A percentile compares a stretch with the other conserved stretches of the same genome.
Evolutionary conservation across 495 filamentous ascomycete genomes (phyloP).

Genomic region (Tuber brumale): DNA sequence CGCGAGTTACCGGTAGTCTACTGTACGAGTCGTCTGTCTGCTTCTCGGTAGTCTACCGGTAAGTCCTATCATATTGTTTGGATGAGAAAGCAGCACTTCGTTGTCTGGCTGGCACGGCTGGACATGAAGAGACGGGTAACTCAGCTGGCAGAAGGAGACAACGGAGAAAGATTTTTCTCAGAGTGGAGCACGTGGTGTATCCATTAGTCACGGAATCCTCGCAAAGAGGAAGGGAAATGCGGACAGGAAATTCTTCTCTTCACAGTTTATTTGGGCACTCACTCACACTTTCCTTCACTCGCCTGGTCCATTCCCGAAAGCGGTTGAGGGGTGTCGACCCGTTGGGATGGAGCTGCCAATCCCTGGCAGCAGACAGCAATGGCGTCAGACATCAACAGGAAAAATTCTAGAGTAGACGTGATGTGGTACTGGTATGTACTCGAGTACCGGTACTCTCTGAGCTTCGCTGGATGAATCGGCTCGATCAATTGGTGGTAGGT

Average conservation of each 20-base stretch:
- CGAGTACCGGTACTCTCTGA: neutral
- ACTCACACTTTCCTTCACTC: neutral
- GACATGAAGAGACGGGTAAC: neutral
- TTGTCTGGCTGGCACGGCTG: neutral
- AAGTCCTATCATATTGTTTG: constrained; percentile 8
- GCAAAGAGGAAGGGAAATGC: constrained; percentile 38
- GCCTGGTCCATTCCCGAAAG: constrained; percentile 16
- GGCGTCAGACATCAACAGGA: constrained; percentile 29
- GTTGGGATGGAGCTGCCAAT: constrained; percentile 26
- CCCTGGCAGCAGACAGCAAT: constrained; percentile 19
- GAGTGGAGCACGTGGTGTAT: constrained; percentile 32
- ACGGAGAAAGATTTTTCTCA: constrained; percentile 16
- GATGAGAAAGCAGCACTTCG: neutral
- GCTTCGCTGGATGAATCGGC: neutral
- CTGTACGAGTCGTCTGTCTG: too few relatives aligned
- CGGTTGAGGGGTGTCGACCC: constrained; percentile 24
- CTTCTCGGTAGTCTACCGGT: too few relatives aligned
- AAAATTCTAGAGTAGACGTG: neutral
- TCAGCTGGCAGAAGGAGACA: constrained; percentile 5
- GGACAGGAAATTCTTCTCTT: constrained; percentile 21
- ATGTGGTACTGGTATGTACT: neutral
- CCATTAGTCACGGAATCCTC: constrained; percentile 37
- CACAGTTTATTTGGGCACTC: neutral
- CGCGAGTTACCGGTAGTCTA: neutral
- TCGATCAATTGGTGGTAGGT: neutral